Base-by-base conservation (phyloP, 345 rosid genomes). In the Litchi chinensis region DNA sequence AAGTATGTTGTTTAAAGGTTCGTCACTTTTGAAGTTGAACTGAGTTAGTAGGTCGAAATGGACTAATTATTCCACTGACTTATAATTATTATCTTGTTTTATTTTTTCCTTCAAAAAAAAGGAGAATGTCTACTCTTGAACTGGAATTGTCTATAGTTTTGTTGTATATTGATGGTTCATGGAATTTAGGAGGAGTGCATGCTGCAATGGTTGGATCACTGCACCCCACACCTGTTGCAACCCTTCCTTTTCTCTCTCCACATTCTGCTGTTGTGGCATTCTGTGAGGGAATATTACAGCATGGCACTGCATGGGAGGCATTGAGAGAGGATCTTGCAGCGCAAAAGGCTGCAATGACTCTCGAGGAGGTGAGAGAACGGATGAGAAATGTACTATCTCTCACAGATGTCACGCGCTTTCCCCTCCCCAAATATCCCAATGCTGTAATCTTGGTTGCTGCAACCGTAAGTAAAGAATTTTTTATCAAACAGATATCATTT, bases 181-280 rank as follows among this genome's bases (percentile, higher is more conserved):
- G 84, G 65, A 22, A 81, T 78, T 70, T 71, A 89, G 99, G 99
- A 32, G 98, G 99, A 86, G 99, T 96, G 12, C 98, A 94, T 84
- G 98, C 99, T 84, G 97, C 98, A 74, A 94, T 96, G 99, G 95
- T 93, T 71, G 99, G 99, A 87, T 93, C 99, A 68, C 92, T 94
- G 83, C 94, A 96, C 87, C 99, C 99, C 62, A 90, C 95, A 79
- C 95, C 99, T 11, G 79, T 96, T 81, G 98, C 99, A 76, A 96
- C 95, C 76, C 90, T 96, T 75, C 99, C 98, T 76, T 96, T 96
- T 86, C 90, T 96, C 50, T 96, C 99, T 69, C 98, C 99, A 3
- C 99, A 96, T 80, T 94, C 98, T 76, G 99, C 99, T 9, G 98
- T 89, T 82, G 99, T 96, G 88, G 99, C 99, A 60, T 96, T 96